Evolutionary conservation across 2,329 filamentous ascomycete genomes (phyloP).

Genomic region (Trichoderma asperellum): DNA sequence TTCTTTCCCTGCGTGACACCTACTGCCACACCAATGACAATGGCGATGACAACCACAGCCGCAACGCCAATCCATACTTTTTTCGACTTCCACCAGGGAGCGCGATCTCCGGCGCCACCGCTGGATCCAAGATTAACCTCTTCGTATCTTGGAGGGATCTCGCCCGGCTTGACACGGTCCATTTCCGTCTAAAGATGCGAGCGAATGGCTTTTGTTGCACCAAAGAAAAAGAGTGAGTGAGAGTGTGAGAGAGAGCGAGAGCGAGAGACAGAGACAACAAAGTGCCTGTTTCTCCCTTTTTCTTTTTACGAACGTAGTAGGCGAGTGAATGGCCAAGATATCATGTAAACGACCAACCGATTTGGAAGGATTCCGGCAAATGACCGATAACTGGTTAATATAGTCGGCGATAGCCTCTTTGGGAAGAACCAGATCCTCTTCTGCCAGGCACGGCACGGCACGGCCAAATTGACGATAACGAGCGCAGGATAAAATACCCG

Average conservation of each 20-base stretch:
- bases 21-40: conserved; percentile 54
- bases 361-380: conserved; percentile 10
- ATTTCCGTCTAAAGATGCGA: neutral
- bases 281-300: neutral
- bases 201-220: neutral
- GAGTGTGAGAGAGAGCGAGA: neutral
- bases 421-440: neutral
- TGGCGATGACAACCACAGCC: conserved; percentile 37
- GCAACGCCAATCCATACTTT: conserved; percentile 51
- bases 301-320: neutral
- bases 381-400: conserved; percentile 11
- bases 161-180: conserved; percentile 34
- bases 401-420: conserved; percentile 19
- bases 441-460: neutral
- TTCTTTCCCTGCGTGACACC: conserved; percentile 46
- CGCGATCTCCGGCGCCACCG: conserved; percentile 34
- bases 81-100: conserved; percentile 55
- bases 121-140: conserved; percentile 36
- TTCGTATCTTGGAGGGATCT: conserved; percentile 37
- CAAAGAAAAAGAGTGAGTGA: neutral
- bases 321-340: neutral
- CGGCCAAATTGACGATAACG: conserved; percentile 1
- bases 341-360: neutral
- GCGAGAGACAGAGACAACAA: neutral
- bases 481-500: neutral